A percentile compares a stretch with the other conserved stretches of the same genome.
Evolutionary conservation across 1,284 basidiomycete species (phyloP).

Genomic region (Cutaneotrichosporon mucoides): DNA sequence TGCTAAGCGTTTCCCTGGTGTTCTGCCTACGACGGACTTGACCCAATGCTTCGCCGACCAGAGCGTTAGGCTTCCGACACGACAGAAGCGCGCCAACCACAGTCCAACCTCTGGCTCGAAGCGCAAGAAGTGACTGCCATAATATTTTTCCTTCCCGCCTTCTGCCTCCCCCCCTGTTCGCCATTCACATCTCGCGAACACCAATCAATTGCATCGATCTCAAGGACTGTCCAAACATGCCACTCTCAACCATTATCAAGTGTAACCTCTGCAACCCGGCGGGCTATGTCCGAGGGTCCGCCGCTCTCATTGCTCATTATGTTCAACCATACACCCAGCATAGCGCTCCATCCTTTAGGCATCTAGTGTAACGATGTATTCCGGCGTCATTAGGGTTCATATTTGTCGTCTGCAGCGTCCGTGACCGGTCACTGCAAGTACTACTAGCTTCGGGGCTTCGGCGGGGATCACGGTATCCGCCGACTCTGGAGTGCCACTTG

Average conservation of each 20-base stretch:
- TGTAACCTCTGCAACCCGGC: no score
- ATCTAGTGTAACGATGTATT: background rate
- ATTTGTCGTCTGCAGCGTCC: no score
- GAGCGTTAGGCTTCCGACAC: slow-evolving; percentile 74
- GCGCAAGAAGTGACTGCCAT: slow-evolving; percentile 9
- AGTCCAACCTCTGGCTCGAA: background rate
- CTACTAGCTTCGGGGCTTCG: no score
- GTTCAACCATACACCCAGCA: background rate
- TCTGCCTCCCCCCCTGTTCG: background rate
- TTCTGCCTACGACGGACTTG: slow-evolving; percentile 83
- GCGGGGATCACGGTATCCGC: no score
- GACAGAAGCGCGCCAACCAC: slow-evolving; percentile 25
- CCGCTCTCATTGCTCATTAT: background rate
- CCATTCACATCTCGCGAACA: background rate
- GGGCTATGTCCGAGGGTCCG: no score
- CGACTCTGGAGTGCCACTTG: no score
- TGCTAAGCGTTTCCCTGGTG: slow-evolving; percentile 87
- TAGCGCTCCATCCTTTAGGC: background rate
- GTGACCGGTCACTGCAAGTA: no score
- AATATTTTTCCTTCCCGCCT: background rate
- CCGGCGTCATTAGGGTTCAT: background rate
- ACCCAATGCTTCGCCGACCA: slow-evolving; percentile 88
- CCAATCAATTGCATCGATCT: no score
- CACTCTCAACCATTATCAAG: no score
- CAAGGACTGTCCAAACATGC: no score